Percentiles rank a stretch among this genome's conserved stretches.
Evolutionary conservation across 2,329 filamentous ascomycete species (phyloP).

Genomic region (Aspergillus niger): DNA sequence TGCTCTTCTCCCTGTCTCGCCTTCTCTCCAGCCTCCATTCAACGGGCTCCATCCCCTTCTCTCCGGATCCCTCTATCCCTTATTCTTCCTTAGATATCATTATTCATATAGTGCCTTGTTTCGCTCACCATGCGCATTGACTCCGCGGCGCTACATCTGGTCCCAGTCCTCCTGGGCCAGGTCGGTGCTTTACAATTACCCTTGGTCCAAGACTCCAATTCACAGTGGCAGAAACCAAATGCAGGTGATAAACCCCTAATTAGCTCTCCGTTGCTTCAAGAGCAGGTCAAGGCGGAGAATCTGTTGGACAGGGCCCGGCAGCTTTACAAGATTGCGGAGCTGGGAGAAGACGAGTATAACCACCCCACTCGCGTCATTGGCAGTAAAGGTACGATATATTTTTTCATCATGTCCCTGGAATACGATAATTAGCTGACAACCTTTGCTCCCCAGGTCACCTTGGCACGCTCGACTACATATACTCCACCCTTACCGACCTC

Average conservation of each 20-base stretch:
- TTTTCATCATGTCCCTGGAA: too few species aligned
- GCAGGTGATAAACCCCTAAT: constrained; percentile 41
- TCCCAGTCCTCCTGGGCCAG: constrained; percentile 11
- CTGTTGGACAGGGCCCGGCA: constrained; percentile 62
- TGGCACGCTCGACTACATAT: constrained; percentile 65
- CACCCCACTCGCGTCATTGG: constrained; percentile 73
- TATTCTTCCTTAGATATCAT: neutral
- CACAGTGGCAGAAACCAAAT: constrained; percentile 17
- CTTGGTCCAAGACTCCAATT: constrained; percentile 8
- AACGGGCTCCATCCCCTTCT: too few species aligned
- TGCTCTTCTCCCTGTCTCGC: neutral
- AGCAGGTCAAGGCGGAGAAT: constrained; percentile 57
- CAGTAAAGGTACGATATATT: constrained; percentile 54
- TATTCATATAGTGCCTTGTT: neutral
- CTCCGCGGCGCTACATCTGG: neutral
- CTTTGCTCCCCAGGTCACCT: constrained; percentile 51
- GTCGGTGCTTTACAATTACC: constrained; percentile 24
- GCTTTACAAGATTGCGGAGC: constrained; percentile 64
- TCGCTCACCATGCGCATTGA: neutral
- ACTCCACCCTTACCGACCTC: constrained; percentile 50
- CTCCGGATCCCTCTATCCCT: accelerated
- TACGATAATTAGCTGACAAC: neutral
- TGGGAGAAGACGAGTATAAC: constrained; percentile 61
- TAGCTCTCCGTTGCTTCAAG: constrained; percentile 45
- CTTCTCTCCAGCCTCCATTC: neutral